phyloP scores from a whole-genome alignment of 495 filamentous ascomycete species.

The Hypoxylon trugodes region DNA sequence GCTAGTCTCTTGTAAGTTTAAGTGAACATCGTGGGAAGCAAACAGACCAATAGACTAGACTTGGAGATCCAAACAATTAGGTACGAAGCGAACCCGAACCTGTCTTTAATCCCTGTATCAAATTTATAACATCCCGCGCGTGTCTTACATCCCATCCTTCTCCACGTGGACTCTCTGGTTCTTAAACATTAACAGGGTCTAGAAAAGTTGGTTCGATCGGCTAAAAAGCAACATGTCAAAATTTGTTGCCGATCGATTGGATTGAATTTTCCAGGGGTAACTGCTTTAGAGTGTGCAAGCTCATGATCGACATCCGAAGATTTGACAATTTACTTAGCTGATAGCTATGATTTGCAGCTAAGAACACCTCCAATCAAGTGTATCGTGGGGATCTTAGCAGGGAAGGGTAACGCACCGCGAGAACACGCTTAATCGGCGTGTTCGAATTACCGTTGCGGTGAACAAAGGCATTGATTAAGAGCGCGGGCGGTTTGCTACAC shows the following conservation, averaged over 20 bases:
- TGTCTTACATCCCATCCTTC: slow-evolving; percentile 8
- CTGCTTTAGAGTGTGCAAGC: background rate
- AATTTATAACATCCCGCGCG: background rate
- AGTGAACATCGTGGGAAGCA: background rate
- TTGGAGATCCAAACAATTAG: background rate
- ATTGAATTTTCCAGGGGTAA: background rate
- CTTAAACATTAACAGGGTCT: background rate
- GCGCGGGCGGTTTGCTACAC: slow-evolving; percentile 40
- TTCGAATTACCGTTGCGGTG: background rate
- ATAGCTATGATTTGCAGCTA: background rate
- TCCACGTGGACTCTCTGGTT: slow-evolving; percentile 19
- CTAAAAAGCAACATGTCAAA: background rate
- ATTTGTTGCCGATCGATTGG: no score
- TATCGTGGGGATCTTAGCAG: background rate
- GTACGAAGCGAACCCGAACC: no score
- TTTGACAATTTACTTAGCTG: background rate
- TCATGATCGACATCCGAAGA: background rate
- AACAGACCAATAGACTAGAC: background rate
- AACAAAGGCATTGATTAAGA: slow-evolving; percentile 27
- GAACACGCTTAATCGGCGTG: background rate
- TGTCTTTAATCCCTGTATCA: background rate
- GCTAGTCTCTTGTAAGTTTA: background rate
- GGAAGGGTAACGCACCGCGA: background rate
- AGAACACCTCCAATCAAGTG: background rate
- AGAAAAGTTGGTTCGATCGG: background rate